A percentile compares a stretch with the other conserved stretches of the same genome.
Conservation (phyloP, 1,139 yeast genomes). For the Sugiyamaella neomexicana region DNA sequence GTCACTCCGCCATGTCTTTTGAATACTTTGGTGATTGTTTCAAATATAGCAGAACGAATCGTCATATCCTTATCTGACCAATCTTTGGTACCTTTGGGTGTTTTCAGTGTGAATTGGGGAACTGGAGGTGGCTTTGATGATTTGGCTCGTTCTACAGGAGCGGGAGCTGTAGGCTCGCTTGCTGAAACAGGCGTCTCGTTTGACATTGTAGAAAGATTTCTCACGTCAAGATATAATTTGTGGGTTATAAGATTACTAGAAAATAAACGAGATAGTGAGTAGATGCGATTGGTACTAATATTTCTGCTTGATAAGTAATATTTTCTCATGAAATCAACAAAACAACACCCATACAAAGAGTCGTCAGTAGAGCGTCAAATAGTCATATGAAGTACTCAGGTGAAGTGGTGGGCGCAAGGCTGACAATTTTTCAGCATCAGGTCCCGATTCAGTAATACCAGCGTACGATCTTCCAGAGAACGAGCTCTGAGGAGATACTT, state of each 20-base stretch:
- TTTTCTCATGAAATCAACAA: too few species aligned
- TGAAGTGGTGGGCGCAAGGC: background rate
- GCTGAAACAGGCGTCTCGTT: constrained; percentile 20
- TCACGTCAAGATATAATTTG: background rate
- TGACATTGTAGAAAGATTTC: constrained; percentile 7
- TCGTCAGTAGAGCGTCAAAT: too few species aligned
- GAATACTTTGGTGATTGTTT: constrained; percentile 68
- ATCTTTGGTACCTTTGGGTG: constrained; percentile 94
- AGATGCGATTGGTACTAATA: background rate
- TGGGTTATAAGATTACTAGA: background rate
- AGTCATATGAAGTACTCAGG: too few species aligned
- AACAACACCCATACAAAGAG: too few species aligned
- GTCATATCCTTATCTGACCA: constrained; percentile 99
- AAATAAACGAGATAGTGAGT: background rate
- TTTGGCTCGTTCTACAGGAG: constrained; percentile 4
- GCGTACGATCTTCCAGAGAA: too few species aligned
- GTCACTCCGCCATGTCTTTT: constrained; percentile 98
- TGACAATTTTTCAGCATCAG: constrained; percentile 10
- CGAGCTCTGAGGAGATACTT: too few species aligned
- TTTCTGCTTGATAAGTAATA: too few species aligned
- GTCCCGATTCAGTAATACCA: too few species aligned
- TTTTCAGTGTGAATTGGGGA: constrained; percentile 68
- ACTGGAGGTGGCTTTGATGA: constrained; percentile 22
- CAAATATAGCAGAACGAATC: constrained; percentile 82
- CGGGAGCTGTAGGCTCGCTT: constrained; percentile 15